Percentiles rank a stretch among this genome's conserved stretches.
Evolutionary conservation across 306 rosid species (phyloP).

Genomic region (Cucurbita argyrosperma): DNA sequence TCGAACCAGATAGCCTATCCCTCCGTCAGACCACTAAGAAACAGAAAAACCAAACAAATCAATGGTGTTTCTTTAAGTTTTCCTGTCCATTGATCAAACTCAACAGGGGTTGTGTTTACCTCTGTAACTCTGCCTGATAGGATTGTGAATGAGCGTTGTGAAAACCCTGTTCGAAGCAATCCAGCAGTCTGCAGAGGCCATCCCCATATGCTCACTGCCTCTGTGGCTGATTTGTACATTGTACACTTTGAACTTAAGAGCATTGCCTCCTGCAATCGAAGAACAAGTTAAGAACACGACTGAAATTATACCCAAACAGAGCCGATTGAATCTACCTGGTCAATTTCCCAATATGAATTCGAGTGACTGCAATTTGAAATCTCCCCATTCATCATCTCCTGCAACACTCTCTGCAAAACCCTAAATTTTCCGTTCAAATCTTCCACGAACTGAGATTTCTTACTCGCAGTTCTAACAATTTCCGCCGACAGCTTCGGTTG

Average conservation of each 20-base stretch:
- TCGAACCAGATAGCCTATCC: constrained; percentile 31
- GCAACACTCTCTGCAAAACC: constrained; percentile 46
- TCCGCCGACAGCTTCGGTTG: constrained; percentile 30
- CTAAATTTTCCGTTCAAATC: constrained; percentile 56
- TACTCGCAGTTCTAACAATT: constrained; percentile 26
- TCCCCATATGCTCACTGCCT: constrained; percentile 73
- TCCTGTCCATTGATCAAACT: background rate
- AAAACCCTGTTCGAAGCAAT: constrained; percentile 44
- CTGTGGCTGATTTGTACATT: constrained; percentile 54
- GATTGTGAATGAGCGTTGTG: constrained; percentile 42
- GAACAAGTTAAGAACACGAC: background rate
- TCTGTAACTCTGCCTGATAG: constrained; percentile 71
- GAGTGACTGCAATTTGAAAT: constrained; percentile 51
- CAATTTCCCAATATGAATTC: constrained; percentile 42
- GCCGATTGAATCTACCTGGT: constrained; percentile 30
- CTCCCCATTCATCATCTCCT: constrained; percentile 19
- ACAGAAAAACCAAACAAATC: constrained; percentile 8
- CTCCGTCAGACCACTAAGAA: constrained; percentile 66
- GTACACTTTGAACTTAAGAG: constrained; percentile 55
- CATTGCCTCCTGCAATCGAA: constrained; percentile 41
- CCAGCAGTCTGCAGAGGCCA: constrained; percentile 98
- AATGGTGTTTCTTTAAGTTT: background rate
- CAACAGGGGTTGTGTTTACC: constrained; percentile 23
- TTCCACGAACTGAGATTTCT: constrained; percentile 23
- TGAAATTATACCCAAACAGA: background rate